A percentile compares a stretch with the other conserved stretches of the same genome.
These are phyloP conservation scores for Aspergillus sp. DNA, from an alignment of 2,329 filamentous ascomycete species.

Conservation along the genomic window DNA sequence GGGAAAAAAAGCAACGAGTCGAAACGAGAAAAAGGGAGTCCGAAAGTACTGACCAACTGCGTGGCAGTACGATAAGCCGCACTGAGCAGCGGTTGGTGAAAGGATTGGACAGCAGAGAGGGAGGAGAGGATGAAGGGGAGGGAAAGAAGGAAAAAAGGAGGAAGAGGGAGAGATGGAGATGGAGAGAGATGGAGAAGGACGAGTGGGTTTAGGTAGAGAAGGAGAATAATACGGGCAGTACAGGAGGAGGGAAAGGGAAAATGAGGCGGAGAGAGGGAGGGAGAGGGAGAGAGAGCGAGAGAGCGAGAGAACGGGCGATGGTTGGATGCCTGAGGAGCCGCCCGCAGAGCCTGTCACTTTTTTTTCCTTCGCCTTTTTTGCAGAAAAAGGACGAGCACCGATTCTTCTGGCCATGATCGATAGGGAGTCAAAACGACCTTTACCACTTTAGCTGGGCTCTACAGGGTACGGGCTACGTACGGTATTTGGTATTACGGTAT, in stretches of 20 bases:
- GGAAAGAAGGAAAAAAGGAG: slow-evolving; percentile 6
- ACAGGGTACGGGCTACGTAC: no score
- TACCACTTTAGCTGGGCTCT: no score
- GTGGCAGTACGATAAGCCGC: slow-evolving; percentile 25
- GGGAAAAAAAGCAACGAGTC: slow-evolving; percentile 4
- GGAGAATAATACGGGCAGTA: slow-evolving; percentile 13
- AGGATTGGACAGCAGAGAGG: slow-evolving; percentile 23
- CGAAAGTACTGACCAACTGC: slow-evolving; percentile 21
- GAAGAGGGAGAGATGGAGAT: slow-evolving; percentile 8
- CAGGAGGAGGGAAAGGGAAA: slow-evolving; percentile 13
- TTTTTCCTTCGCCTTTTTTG: slow-evolving; percentile 13
- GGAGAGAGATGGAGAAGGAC: slow-evolving; percentile 8
- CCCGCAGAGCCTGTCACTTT: background rate
- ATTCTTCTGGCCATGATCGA: no score
- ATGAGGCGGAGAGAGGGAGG: slow-evolving; percentile 6
- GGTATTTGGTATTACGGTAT: background rate
- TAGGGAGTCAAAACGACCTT: no score
- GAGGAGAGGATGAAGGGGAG: slow-evolving; percentile 12
- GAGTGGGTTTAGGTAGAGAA: slow-evolving; percentile 9
- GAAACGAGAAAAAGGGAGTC: slow-evolving; percentile 9
- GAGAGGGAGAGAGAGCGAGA: slow-evolving; percentile 14
- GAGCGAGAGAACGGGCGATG: slow-evolving; percentile 14
- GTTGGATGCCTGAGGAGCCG: slow-evolving; percentile 15
- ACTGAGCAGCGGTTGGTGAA: slow-evolving; percentile 21
- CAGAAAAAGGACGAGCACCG: background rate